A percentile compares a stretch with the other conserved stretches of the same genome.
Evolutionary conservation across 306 rosid species (phyloP).

Genomic region (Vicia villosa): DNA sequence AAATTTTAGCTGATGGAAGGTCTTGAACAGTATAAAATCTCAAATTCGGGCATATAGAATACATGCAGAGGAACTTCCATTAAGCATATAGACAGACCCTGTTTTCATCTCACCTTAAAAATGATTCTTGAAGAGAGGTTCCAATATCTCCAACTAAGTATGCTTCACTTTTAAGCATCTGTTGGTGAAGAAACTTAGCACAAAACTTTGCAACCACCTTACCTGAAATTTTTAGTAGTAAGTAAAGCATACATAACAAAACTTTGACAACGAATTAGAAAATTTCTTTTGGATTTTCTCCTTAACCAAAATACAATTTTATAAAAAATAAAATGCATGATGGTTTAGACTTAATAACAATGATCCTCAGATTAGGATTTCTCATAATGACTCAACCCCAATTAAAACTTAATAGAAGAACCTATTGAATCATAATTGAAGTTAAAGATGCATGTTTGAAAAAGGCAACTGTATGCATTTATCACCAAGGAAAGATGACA

Average conservation of each 20-base stretch:
- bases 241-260: constrained; percentile 37
- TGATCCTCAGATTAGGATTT: no score
- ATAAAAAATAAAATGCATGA: no score
- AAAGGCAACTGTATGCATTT: not conserved
- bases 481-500: constrained; percentile 3
- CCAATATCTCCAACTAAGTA: constrained; percentile 76
- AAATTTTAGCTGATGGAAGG: constrained; percentile 31
- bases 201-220: constrained; percentile 98
- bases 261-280: not conserved
- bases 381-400: no score
- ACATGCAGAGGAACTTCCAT: constrained; percentile 33
- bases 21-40: constrained; percentile 13
- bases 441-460: not conserved
- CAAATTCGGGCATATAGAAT: constrained; percentile 15
- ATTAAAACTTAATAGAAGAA: no score
- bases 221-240: constrained; percentile 56
- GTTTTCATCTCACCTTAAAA: constrained; percentile 67
- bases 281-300: not conserved
- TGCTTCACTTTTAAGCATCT: constrained; percentile 76
- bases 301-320: no score
- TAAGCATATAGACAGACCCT: constrained; percentile 22
- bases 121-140: constrained; percentile 77
- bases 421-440: not conserved
- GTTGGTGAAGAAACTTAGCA: constrained; percentile 90
- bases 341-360: constrained; percentile 11